These are phyloP conservation scores for Nakazawaea wickerhamii DNA, from an alignment of 805 yeast species.

Conservation along the genomic window DNA sequence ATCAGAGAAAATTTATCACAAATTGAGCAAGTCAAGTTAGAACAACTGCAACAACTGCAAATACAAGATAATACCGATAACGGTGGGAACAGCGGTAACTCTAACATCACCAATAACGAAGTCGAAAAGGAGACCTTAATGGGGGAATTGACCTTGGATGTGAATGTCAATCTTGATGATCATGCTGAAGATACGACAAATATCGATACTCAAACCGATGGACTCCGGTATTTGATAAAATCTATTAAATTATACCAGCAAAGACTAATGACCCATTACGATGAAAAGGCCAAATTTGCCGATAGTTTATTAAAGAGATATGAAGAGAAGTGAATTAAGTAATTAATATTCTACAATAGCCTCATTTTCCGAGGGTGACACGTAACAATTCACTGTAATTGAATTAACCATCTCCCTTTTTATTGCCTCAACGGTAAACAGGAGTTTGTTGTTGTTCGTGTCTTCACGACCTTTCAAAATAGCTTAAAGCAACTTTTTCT, in stretches of 20 bases:
- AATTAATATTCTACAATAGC: not conserved
- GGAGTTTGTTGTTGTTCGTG: too few relatives aligned
- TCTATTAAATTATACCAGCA: conserved; percentile 5
- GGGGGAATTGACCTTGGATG: conserved; percentile 9
- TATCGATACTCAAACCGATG: not conserved
- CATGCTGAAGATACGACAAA: not conserved
- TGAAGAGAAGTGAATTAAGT: not conserved
- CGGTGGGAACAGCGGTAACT: not conserved
- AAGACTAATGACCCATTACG: conserved; percentile 1
- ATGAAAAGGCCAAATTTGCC: conserved; percentile 4
- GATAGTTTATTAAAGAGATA: conserved; percentile 2
- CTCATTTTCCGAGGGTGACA: too few relatives aligned
- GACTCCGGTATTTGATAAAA: conserved; percentile 4
- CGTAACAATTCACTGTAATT: too few relatives aligned
- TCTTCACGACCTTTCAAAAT: not conserved
- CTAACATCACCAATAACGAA: conserved; percentile 1
- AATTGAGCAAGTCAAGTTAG: conserved; percentile 16
- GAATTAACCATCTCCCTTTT: too few relatives aligned
- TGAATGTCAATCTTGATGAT: not conserved
- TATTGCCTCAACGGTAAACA: too few relatives aligned
- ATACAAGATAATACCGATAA: not conserved
- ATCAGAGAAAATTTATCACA: conserved; percentile 13
- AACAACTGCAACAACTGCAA: conserved; percentile 10
- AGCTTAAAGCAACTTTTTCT: not conserved
- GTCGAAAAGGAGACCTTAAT: conserved; percentile 11